phyloP scores from a whole-genome alignment of 108 stramenopile species.

The Craspedostauros australis region DNA sequence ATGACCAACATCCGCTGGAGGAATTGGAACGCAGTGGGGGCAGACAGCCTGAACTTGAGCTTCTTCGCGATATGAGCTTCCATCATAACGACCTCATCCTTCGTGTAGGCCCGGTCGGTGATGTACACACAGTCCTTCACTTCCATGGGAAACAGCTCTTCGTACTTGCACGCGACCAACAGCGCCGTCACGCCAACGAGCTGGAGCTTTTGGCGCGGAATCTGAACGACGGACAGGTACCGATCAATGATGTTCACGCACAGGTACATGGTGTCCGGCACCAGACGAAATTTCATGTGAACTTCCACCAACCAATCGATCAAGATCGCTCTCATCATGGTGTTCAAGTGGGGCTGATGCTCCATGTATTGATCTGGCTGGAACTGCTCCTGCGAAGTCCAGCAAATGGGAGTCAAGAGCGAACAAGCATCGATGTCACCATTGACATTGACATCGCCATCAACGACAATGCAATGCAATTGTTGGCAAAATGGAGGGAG shows the following conservation, averaged over 20 bases:
- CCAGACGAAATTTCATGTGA: constrained; percentile 96
- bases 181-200: constrained; percentile 97
- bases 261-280: constrained; percentile 95
- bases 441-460: background rate
- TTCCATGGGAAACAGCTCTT: constrained; percentile 99
- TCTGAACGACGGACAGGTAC: constrained; percentile 70
- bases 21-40: constrained; percentile 92
- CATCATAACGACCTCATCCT: constrained; percentile 89
- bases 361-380: constrained; percentile 67
- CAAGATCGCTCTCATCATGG: constrained; percentile 93
- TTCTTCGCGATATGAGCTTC: constrained; percentile 83
- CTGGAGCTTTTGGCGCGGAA: constrained; percentile 85
- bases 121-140: constrained; percentile 96
- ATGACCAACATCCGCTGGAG: constrained; percentile 84
- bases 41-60: constrained; percentile 86
- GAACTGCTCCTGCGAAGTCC: constrained; percentile 4
- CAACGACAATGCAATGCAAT: background rate
- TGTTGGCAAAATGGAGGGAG: too few relatives aligned
- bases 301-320: constrained; percentile 99
- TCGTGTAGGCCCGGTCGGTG: constrained; percentile 92
- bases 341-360: constrained; percentile 84
- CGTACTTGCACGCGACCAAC: constrained; percentile 97
- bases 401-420: background rate
- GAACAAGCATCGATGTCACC: background rate
- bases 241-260: constrained; percentile 97